Evolutionary conservation across 106 monocot genomes (phyloP), one percentile per base, ranked within the genome.

Genomic region (Dioscorea zingiberensis): DNA sequence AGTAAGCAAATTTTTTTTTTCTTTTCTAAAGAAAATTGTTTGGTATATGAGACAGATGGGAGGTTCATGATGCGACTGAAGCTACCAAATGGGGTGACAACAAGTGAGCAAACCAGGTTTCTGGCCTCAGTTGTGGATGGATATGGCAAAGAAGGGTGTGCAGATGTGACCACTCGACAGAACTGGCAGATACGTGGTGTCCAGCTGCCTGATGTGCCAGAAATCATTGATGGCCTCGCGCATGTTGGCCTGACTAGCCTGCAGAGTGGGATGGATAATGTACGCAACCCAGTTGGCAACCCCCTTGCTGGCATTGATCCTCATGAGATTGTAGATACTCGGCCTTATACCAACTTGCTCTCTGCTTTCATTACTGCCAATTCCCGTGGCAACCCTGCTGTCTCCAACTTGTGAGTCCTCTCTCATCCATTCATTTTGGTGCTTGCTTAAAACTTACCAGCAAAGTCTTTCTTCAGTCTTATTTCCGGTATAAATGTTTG

Each of bases 41-140:
- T 38, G 38, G 9, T 38, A 38, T 38, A 8, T 38, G 38, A 38
- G 38, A 54, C 70, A 95, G 95, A 95, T 46, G 95, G 95, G 21
- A 66, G 95, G 56, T 95, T 95, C 80, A 95, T 95, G 95, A 88
- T 95, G 95, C 73, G 95, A n/a, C 49, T 95, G 68, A 95, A 91
- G 77, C 91, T 95, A 13, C 95, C 95, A 0, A 95, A 91, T 55
- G 91, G 91, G 12, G 83, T 97, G 57, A 85, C 88, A 51, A 91
- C 91, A 11, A 88, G 88, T 63, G 83, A 91, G 68, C 95, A 97
- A 47, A 81, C 85, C 28, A 80, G 91, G 45, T 92, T 79, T 72
- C 75, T 97, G 32, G 95, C 95, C 17, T 60, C 68, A 56, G 85
- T 97, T 15, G 59, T 97, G 14, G 72, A 80, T 38, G 48, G 55